phyloP scores from a whole-genome alignment of 495 filamentous ascomycete genomes.

The Penicillium manginii region DNA sequence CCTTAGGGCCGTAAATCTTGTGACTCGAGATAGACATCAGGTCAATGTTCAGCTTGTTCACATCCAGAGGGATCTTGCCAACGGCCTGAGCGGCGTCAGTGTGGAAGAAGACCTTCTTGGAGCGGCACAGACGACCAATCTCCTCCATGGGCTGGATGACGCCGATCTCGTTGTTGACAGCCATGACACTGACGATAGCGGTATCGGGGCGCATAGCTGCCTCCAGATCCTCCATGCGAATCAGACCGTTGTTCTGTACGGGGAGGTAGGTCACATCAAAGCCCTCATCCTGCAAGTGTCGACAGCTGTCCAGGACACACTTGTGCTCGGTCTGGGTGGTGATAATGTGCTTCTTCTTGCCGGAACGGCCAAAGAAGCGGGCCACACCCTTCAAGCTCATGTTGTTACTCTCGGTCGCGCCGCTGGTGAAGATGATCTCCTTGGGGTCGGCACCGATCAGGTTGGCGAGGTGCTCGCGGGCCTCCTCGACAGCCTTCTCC shows the following conservation, averaged over 20 bases:
- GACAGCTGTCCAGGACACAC: slow-evolving; percentile 95
- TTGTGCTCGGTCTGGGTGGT: slow-evolving; percentile 98
- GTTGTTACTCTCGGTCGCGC: slow-evolving; percentile 98
- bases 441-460: slow-evolving; percentile 94
- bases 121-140: slow-evolving; percentile 89
- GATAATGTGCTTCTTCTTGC: slow-evolving; percentile 98
- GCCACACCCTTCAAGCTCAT: slow-evolving; percentile 99
- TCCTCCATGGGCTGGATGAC: slow-evolving; percentile 94
- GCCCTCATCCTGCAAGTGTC: slow-evolving; percentile 95
- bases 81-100: slow-evolving; percentile 97
- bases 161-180: slow-evolving; percentile 99
- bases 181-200: slow-evolving; percentile 92
- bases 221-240: slow-evolving; percentile 86
- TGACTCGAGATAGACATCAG: slow-evolving; percentile 99
- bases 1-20: slow-evolving; percentile 98
- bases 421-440: slow-evolving; percentile 98
- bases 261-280: slow-evolving; percentile 96
- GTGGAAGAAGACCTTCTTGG: slow-evolving; percentile 96
- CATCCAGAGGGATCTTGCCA: slow-evolving; percentile 94
- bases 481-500: slow-evolving; percentile 87
- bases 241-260: slow-evolving; percentile 79
- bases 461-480: slow-evolving; percentile 78
- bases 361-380: slow-evolving; percentile 85
- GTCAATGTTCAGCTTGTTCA: slow-evolving; percentile 96
- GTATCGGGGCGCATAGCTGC: slow-evolving; percentile 91